Evolutionary conservation across 352 stramenopile species (phyloP), one percentile per base, ranked within the genome.

Genomic region (Elongisporangium senticosum): DNA sequence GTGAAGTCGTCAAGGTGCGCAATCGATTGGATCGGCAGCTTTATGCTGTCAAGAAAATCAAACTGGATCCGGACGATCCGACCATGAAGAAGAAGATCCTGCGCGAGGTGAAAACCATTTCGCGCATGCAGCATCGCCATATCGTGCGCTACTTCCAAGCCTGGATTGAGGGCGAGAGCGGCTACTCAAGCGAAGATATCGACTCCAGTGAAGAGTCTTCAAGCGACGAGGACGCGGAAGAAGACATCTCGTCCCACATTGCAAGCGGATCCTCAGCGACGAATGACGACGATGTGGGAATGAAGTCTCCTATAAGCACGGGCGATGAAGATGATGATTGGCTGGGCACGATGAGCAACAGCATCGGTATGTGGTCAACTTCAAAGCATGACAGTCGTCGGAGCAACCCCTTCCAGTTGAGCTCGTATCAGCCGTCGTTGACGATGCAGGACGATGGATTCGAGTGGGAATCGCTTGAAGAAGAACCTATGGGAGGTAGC

Each of bases 31-130:
- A 95, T 56, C 68, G 85, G 37, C 86, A 94, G 56, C 62, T 93
- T 15, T 95, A 95, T 49, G 86, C 86, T 2, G 83, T 95, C 11
- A 95, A 95, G 68, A 93, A 93, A 55, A 69, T 95, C 0, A 95
- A 94, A 50, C 62, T 95, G 24, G 84, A 95, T 40, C 72, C 86
- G 0, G 77, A 94, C 7, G 86, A 95, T 56, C 86, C 87, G 53
- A 89, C 79, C 0, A 95, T 97, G 86, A 98, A 98, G 73, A 93
- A 92, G 75, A 98, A 98, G 59, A 88, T 98, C 24, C 57, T 97
- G 53, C 82, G 96, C 37, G 96, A 98, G 69, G 95, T 98, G 19
- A 97, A 96, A 55, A 98, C 92, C 1, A 98, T 98, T 85, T 98
- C 92, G 33, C 76, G 93, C 47, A 97, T 98, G 88, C 91, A 95